These are phyloP conservation scores for Lodderomyces metapsilosis DNA, from an alignment of 1,139 yeast species.

Conservation along the genomic window DNA sequence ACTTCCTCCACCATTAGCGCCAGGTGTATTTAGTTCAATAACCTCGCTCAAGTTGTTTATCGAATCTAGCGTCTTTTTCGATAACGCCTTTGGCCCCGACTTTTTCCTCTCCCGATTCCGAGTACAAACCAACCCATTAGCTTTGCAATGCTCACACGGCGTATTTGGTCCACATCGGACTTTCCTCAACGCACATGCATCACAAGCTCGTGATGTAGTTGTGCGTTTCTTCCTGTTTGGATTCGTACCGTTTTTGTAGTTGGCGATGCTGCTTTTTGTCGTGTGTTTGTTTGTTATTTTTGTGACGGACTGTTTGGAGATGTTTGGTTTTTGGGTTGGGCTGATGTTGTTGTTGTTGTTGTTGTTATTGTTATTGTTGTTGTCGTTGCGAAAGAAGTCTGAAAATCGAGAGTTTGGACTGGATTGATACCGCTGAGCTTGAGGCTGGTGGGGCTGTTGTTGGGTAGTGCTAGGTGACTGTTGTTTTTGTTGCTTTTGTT, in stretches of 20 bases:
- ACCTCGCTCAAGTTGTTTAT: constrained; percentile 27
- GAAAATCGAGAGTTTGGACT: not conserved
- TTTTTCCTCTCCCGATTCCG: constrained; percentile 38
- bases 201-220: constrained; percentile 36
- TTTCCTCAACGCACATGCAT: constrained; percentile 45
- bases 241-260: not conserved
- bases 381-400: not conserved
- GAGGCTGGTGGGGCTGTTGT: not conserved
- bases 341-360: not conserved
- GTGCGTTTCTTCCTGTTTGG: constrained; percentile 21
- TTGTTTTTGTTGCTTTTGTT: not conserved
- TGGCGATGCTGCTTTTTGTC: constrained; percentile 3
- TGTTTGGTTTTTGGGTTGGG: not conserved
- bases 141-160: constrained; percentile 41
- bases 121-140: constrained; percentile 38
- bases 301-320: constrained; percentile 3
- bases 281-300: constrained; percentile 17
- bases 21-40: constrained; percentile 13
- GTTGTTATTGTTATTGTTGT: not conserved
- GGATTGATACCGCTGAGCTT: not conserved
- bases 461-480: too few relatives aligned
- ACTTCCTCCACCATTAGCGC: constrained; percentile 3
- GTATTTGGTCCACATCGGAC: constrained; percentile 39
- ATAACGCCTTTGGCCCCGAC: constrained; percentile 43
- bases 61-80: constrained; percentile 36